These are phyloP conservation scores for Lachancea kluyveri DNA, from an alignment of 805 yeast genomes.

Conservation along the genomic window DNA sequence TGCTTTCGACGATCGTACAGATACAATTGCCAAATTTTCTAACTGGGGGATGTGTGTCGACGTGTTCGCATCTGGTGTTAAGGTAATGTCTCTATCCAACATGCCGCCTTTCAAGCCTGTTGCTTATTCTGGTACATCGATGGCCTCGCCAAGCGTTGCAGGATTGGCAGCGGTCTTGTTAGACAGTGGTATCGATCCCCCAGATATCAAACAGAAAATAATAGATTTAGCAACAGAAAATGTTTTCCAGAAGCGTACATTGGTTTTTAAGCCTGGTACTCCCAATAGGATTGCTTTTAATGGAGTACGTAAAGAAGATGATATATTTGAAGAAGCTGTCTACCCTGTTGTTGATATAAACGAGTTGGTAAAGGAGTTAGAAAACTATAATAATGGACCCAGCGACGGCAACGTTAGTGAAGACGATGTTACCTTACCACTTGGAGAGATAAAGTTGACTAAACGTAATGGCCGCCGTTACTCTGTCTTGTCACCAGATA, in stretches of 20 bases:
- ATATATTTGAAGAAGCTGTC: conserved; percentile 20
- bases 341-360: conserved; percentile 24
- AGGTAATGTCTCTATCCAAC: conserved; percentile 50
- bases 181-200: conserved; percentile 42
- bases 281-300: conserved; percentile 52
- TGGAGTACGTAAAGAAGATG: conserved; percentile 31
- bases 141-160: conserved; percentile 73
- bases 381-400: conserved; percentile 7
- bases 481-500: conserved; percentile 3
- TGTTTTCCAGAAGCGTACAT: conserved; percentile 40
- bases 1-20: conserved; percentile 73
- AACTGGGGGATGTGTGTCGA: conserved; percentile 94
- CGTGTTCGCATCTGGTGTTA: conserved; percentile 76
- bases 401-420: conserved; percentile 8
- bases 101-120: conserved; percentile 14
- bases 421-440: conserved; percentile 10
- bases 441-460: conserved; percentile 8
- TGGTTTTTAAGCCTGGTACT: conserved; percentile 44
- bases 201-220: conserved; percentile 37
- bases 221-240: conserved; percentile 42
- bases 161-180: conserved; percentile 56
- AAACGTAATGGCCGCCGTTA: conserved; percentile 4
- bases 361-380: conserved; percentile 16
- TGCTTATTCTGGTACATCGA: conserved; percentile 66
- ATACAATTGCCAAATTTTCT: conserved; percentile 69